These are phyloP conservation scores for Fusarium sp. DNA, from an alignment of 2,329 filamentous ascomycete species.

Conservation along the genomic window DNA sequence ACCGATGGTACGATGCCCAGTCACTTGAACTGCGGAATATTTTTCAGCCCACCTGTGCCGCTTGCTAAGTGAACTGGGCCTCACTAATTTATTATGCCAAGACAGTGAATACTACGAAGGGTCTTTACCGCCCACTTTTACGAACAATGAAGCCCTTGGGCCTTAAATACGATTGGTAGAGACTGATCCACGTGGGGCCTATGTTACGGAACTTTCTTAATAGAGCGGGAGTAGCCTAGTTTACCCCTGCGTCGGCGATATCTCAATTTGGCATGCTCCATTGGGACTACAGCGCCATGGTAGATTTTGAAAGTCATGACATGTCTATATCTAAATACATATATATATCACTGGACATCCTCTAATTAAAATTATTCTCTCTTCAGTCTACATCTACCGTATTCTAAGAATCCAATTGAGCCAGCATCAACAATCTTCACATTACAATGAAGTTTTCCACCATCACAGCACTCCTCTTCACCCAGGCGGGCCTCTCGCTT, in stretches of 20 bases:
- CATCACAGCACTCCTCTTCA: background rate
- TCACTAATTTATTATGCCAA: background rate
- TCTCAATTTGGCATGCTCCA: background rate
- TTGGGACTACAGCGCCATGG: background rate
- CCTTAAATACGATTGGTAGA: background rate
- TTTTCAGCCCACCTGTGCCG: background rate
- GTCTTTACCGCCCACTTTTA: background rate
- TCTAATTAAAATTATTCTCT: fast-evolving
- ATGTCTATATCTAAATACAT: too few species aligned
- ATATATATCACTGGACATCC: too few species aligned
- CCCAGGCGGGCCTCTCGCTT: background rate
- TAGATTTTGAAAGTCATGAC: background rate
- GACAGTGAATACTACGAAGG: background rate
- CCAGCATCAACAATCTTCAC: fast-evolving
- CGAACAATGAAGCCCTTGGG: background rate
- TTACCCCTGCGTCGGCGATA: background rate
- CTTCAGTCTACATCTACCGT: background rate
- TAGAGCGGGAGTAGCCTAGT: background rate
- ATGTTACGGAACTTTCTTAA: background rate
- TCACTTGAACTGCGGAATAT: background rate
- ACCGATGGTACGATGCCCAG: background rate
- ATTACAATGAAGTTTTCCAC: slow-evolving; percentile 15
- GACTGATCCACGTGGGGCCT: background rate
- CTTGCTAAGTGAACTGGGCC: background rate
- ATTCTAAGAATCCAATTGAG: too few species aligned